Base-by-base conservation (phyloP, 768 basidiomycete species). In the Boletus speciosus region DNA sequence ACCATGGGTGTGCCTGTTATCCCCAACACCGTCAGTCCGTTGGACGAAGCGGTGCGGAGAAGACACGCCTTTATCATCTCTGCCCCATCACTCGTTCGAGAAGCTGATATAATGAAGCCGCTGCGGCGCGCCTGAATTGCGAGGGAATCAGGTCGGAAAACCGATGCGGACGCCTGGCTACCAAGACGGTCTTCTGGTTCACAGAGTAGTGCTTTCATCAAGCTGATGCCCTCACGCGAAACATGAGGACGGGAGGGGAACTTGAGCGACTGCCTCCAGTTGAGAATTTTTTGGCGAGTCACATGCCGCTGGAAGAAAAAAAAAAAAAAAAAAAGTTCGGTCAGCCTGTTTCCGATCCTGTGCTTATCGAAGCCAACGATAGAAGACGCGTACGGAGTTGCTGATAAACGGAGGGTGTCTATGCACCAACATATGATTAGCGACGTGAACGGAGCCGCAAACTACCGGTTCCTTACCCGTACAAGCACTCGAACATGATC, bases 351-450 rank as follows among this genome's bases (percentile, higher is more conserved):
- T 44, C 62, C 48, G 60, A 56, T 53, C 55, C 52, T 61, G 64
- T 60, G 61, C 57, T 57, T 38, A 54, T 58, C 57, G 44, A 56
- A 49, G 35, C 54, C 58, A 61, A 49, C 56, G 29, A 62, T 57
- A 51, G 37, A 42, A 54, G 49, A 55, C 41, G 60, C 84, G 70
- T 67, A 93, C 93, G 65, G 92, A 92, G 62, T 88, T 93, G 78
- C 90, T 92, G 64, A 96, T 90, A 73, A 99, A 98, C 2, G 95
- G 94, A 31, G 95, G 95, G 73, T 89, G 96, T 39, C 93, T 95
- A 46, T 44, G 34, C 48, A 46, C 48, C 59, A 54, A 45, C 49
- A 41, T 42, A 63, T 40, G 61, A 38, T 70, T 66, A 65, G 56
- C 59, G 56, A 58, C 50, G 52, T 51, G 52, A 50, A 59, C 63